Conservation (phyloP, 345 rosid species). For the Populus nigra region DNA sequence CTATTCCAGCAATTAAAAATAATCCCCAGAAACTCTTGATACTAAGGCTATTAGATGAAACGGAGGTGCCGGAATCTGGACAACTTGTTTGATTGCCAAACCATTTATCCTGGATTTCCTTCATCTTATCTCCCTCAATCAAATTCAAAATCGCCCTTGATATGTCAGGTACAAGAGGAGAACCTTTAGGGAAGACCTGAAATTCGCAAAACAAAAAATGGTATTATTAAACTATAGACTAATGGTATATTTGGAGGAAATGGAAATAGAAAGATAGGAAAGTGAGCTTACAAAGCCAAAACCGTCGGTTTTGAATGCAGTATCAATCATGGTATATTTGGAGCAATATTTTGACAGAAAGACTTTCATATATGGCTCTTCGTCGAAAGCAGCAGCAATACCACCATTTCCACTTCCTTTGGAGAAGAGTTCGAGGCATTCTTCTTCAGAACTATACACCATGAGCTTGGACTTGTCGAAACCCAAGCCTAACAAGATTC, state of each 20-base stretch:
- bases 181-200: slow-evolving; percentile 1
- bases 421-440: slow-evolving; percentile 16
- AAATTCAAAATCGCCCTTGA: slow-evolving; percentile 11
- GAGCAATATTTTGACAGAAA: no score
- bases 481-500: slow-evolving; percentile 20
- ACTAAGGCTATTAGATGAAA: slow-evolving; percentile 5
- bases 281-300: no score
- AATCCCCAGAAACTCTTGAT: slow-evolving; percentile 15
- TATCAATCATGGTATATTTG: no score
- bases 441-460: slow-evolving; percentile 14
- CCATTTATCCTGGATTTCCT: slow-evolving; percentile 13
- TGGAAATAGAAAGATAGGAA: no score
- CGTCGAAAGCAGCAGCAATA: no score
- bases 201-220: no score
- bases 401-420: no score
- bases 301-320: no score
- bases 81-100: background rate
- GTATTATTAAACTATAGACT: no score
- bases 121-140: slow-evolving; percentile 20
- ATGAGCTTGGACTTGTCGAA: slow-evolving; percentile 16
- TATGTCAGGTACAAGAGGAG: slow-evolving; percentile 11
- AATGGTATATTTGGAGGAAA: no score
- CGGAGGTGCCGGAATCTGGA: background rate
- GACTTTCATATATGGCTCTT: no score
- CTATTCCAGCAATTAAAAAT: slow-evolving; percentile 17